Evolutionary conservation across 257 asterid genomes (phyloP).

Genomic region (Solanum neorickii): DNA sequence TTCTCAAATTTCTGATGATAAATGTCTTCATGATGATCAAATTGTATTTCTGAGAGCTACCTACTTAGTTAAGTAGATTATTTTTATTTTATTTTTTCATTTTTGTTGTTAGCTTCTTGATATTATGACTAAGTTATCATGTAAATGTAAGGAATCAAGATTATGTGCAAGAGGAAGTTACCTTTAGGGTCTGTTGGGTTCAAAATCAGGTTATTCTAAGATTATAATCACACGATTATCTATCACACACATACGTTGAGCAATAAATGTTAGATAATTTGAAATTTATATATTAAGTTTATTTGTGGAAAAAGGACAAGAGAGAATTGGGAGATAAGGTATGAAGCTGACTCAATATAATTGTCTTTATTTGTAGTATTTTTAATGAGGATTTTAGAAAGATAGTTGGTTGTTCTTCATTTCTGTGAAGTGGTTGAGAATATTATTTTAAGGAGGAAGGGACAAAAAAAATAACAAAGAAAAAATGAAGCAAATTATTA

Average conservation of each 20-base stretch:
- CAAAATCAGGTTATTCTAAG: not conserved
- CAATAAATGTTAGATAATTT: not conserved
- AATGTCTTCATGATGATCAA: not conserved
- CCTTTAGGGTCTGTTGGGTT: not conserved
- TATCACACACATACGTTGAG: not conserved
- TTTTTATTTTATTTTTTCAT: too few relatives aligned
- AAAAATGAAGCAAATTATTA: not conserved
- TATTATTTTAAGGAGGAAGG: slow-evolving; percentile 8
- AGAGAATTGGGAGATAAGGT: not conserved
- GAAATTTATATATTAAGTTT: not conserved
- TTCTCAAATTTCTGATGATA: slow-evolving; percentile 43
- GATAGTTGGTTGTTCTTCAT: not conserved
- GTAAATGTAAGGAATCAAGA: not conserved
- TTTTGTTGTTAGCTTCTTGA: not conserved
- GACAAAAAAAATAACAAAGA: slow-evolving; percentile 4
- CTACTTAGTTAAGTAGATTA: not conserved
- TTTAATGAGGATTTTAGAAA: not conserved
- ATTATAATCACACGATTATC: not conserved
- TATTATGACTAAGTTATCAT: not conserved
- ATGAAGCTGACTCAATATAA: not conserved
- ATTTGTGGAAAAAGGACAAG: not conserved
- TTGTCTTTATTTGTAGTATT: not conserved
- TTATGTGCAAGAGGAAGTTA: not conserved
- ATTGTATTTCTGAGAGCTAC: not conserved
- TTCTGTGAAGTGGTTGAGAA: slow-evolving; percentile 14